phyloP scores from a whole-genome alignment of 2,329 filamentous ascomycete genomes.

The Ophiostoma ulmi region DNA sequence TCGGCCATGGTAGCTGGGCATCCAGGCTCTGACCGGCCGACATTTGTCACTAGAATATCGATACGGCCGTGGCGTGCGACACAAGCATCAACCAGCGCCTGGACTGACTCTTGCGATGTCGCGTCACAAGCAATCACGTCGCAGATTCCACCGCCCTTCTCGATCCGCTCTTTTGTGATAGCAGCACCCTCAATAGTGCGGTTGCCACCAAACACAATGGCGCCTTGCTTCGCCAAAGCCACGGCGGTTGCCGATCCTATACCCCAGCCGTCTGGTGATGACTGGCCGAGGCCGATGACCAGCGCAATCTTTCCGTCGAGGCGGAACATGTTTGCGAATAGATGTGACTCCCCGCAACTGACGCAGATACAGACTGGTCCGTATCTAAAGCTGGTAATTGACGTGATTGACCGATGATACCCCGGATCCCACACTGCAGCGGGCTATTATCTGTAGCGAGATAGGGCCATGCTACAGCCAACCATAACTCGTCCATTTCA shows the following conservation, averaged over 20 bases:
- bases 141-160: background rate
- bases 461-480: background rate
- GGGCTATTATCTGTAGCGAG: background rate
- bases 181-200: background rate
- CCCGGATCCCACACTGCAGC: background rate
- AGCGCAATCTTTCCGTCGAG: background rate
- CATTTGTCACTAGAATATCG: background rate
- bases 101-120: background rate
- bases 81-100: background rate
- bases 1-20: background rate
- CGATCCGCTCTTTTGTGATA: background rate
- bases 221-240: background rate
- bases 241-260: background rate
- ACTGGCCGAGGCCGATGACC: background rate
- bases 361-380: background rate
- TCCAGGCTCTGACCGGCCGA: background rate
- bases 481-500: slow-evolving; percentile 8
- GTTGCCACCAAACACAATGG: background rate
- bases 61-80: background rate
- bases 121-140: background rate
- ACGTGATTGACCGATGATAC: background rate
- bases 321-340: background rate
- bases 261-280: background rate
- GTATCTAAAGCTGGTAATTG: background rate
- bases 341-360: background rate